Conservation (phyloP, 768 basidiomycete species). For the Suillus variegatus region DNA sequence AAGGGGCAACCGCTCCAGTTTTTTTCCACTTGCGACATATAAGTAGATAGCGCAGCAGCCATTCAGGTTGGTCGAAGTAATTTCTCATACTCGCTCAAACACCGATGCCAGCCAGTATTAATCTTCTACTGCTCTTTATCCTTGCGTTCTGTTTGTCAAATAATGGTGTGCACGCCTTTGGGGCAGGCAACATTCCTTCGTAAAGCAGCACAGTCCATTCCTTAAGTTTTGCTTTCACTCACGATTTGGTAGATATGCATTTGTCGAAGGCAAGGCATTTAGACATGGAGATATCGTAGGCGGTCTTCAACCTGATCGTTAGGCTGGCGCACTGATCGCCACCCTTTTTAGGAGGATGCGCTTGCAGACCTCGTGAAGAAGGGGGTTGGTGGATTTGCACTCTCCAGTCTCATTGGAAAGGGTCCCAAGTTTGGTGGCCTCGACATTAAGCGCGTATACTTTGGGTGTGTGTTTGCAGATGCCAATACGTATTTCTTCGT, state of each 20-base stretch:
- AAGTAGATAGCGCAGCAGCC: neutral
- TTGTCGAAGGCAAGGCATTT: slow-evolving; percentile 83
- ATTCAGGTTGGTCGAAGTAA: too few species aligned
- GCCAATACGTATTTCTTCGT: neutral
- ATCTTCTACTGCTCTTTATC: slow-evolving; percentile 46
- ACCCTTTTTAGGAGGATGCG: slow-evolving; percentile 60
- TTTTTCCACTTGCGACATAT: neutral
- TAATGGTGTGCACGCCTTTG: slow-evolving; percentile 70
- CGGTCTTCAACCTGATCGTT: slow-evolving; percentile 24
- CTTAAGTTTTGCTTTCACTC: neutral
- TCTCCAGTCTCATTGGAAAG: slow-evolving; percentile 56
- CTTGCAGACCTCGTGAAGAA: slow-evolving; percentile 63
- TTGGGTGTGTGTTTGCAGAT: slow-evolving; percentile 52
- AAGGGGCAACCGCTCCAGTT: neutral
- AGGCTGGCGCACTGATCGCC: neutral
- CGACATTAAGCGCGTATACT: slow-evolving; percentile 84
- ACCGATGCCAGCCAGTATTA: slow-evolving; percentile 24
- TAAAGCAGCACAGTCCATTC: slow-evolving; percentile 29
- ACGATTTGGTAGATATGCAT: slow-evolving; percentile 61
- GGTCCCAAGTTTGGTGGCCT: slow-evolving; percentile 74
- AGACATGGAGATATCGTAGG: slow-evolving; percentile 86
- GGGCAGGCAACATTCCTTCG: slow-evolving; percentile 87
- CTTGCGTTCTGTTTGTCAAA: slow-evolving; percentile 57
- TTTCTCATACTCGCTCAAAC: neutral
- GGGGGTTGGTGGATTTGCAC: slow-evolving; percentile 56